Evolutionary conservation across 495 filamentous ascomycete species (phyloP), one percentile per base, ranked within the genome.

Genomic region (Aspergillus affinis): DNA sequence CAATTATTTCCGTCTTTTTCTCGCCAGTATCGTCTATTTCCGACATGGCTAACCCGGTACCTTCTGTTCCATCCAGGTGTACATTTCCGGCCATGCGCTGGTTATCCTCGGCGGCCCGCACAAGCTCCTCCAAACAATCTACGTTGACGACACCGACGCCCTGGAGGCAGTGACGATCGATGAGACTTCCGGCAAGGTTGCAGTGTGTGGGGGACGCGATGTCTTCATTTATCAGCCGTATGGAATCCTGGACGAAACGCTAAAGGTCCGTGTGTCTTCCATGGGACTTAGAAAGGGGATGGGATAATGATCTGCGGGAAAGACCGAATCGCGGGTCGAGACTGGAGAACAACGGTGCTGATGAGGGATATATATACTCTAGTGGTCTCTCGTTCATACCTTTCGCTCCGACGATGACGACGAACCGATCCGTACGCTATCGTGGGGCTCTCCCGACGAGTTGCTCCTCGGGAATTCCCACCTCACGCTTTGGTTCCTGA

Each of bases 61-160:
- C 46, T 19, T 41, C 46, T 23, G 60, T 58, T 67, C 45, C 61
- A 47, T 61, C 50, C 66, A 96, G 91, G 85, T 84, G 60, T 98
- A 97, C 73, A 89, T 97, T 59, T 92, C 90, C 59, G 93, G 94
- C 61, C 89, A 88, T 72, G 89, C 91, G 59, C 82, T 98, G 60
- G 83, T 92, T 51, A 87, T 98, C 68, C 87, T 97, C 68, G 81
- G 82, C 73, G 85, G 84, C 54, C 84, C 90, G 60, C 80, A 90
- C 67, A 80, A 84, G 56, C 82, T 96, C 65, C 78, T 96, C 32
- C 93, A 98, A 75, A 97, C 93, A 0, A 90, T 92, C 59, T 97
- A 96, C 76, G 84, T 92, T 68, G 88, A 94, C 63, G 87, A 92
- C 70, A 81, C 85, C 44, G 77, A 83, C 7, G 76, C 77, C 6